Conservation (phyloP, 805 yeast genomes). For the Yarrowia sp. region DNA sequence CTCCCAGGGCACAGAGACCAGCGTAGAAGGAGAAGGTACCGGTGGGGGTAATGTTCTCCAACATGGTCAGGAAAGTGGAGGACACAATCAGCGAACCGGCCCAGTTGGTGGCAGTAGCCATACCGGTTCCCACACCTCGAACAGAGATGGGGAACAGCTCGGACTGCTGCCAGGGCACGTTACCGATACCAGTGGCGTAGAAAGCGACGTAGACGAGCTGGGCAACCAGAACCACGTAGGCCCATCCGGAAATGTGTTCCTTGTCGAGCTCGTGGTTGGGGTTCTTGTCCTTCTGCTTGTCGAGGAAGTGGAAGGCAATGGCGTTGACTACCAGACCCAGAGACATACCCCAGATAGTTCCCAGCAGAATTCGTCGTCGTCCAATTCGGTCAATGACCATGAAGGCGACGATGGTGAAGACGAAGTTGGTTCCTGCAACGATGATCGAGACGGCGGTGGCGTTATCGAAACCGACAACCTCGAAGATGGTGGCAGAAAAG, state of each 20-base stretch:
- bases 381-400: slow-evolving; percentile 87
- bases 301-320: slow-evolving; percentile 87
- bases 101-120: slow-evolving; percentile 95
- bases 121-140: slow-evolving; percentile 89
- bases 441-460: slow-evolving; percentile 95
- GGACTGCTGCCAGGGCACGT: slow-evolving; percentile 98
- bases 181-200: slow-evolving; percentile 94
- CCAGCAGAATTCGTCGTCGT: slow-evolving; percentile 78
- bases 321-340: slow-evolving; percentile 79
- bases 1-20: slow-evolving; percentile 74
- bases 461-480: slow-evolving; percentile 85
- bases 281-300: slow-evolving; percentile 57
- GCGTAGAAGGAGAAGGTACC: slow-evolving; percentile 95
- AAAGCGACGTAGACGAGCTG: slow-evolving; percentile 89
- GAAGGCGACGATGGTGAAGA: slow-evolving; percentile 85
- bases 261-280: slow-evolving; percentile 53
- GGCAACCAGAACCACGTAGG: slow-evolving; percentile 80
- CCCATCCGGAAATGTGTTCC: slow-evolving; percentile 73
- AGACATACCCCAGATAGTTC: slow-evolving; percentile 88
- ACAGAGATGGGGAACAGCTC: slow-evolving; percentile 94
- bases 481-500: slow-evolving; percentile 90
- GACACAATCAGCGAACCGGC: slow-evolving; percentile 91
- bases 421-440: slow-evolving; percentile 92
- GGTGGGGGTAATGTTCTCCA: slow-evolving; percentile 89
- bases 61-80: slow-evolving; percentile 91